These are phyloP conservation scores for Arabis hirsuta DNA, from an alignment of 345 rosid species.

Conservation along the genomic window DNA sequence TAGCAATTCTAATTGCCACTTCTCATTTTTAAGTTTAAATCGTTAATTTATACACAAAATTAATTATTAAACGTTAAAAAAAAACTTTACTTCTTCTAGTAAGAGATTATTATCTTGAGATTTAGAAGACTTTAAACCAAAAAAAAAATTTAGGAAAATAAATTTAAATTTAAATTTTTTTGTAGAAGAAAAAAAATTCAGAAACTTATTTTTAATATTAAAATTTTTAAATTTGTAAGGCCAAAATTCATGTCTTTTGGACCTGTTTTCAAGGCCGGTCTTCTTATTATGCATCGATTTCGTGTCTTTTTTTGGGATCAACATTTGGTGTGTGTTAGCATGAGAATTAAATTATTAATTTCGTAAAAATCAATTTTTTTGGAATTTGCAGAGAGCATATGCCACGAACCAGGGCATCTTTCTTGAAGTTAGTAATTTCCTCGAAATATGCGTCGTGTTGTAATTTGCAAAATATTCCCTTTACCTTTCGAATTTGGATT, in stretches of 20 bases:
- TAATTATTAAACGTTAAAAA: too few relatives aligned
- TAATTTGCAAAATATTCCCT: background rate
- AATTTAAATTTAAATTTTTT: too few relatives aligned
- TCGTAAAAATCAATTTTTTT: background rate
- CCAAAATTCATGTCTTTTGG: too few relatives aligned
- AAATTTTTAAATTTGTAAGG: too few relatives aligned
- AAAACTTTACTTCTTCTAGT: background rate
- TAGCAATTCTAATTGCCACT: background rate
- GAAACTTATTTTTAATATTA: too few relatives aligned
- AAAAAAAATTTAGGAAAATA: too few relatives aligned
- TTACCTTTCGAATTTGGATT: background rate
- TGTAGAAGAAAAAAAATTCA: too few relatives aligned
- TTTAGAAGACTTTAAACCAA: too few relatives aligned
- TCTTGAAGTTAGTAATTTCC: constrained; percentile 38
- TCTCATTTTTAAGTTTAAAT: background rate
- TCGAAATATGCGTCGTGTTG: constrained; percentile 14
- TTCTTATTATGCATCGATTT: background rate
- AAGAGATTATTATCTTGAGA: too few relatives aligned
- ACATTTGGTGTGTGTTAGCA: constrained; percentile 13
- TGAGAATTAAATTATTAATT: background rate
- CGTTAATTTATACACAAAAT: too few relatives aligned
- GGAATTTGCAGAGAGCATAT: constrained; percentile 30
- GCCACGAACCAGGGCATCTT: constrained; percentile 45
- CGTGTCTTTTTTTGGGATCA: background rate
- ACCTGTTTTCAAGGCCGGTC: too few relatives aligned